Evolutionary conservation across 345 rosid genomes (phyloP), one percentile per base, ranked within the genome.

Genomic region (Salix arbutifolia): DNA sequence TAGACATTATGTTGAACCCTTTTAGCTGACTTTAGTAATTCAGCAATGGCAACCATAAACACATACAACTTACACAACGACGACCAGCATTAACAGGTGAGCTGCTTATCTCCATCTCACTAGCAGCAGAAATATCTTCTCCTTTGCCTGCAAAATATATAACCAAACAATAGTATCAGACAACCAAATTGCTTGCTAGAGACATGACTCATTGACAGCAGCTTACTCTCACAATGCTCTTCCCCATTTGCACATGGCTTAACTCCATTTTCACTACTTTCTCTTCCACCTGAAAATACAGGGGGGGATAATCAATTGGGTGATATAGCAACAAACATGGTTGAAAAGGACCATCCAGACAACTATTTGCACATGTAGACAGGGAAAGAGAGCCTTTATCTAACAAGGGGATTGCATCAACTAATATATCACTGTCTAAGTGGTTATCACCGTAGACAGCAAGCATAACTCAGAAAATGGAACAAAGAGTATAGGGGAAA

Each of bases 1-100:
- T 75, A 77, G 70, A 82, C 79, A 87, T 92, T 84, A 91, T 77
- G 83, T 73, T 89, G 87, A 89, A 86, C 83, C 79, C 71, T 74
- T 70, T 26, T 12, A 76, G 80, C 83, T 81, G 75, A 76, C 75
- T 83, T 62, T 48, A 53, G 75, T 87, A 38, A 86, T 79, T 77
- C 71, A 83, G 82, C 67, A 87, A 83, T 64, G 69, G 84, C 85
- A 82, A 88, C 85, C 82, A 88, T 84, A 92, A 94, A 93, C 97
- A 96, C 98, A 92, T 96, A 96, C 99, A 96, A 96, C 99, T 96
- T 96, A 96, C 98, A 96, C 91, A 91, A 94, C 97, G 95, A 83
- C 97, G 96, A 92, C 85, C 86, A 83, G 80, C 30, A 74, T 8
- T 60, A 67, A 85, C 88, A 89, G 74, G 86, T 66, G 83, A 78